phyloP scores from a whole-genome alignment of 1,139 yeast genomes.

The Hanseniaspora uvarum region DNA sequence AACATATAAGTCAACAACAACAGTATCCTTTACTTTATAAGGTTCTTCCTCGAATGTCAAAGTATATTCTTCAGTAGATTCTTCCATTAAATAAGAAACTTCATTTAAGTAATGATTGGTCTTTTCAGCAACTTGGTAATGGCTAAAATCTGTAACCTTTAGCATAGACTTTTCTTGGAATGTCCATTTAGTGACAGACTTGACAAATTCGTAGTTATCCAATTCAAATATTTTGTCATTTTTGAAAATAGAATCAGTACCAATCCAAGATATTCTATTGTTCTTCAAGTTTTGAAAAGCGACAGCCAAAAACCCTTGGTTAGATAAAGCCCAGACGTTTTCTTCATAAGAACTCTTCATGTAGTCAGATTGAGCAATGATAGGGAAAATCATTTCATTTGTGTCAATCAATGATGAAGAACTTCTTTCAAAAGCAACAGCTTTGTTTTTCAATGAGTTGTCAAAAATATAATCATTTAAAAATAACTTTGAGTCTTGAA shows the following conservation, averaged over 20 bases:
- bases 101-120: background rate
- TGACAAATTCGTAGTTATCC: slow-evolving; percentile 33
- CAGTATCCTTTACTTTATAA: slow-evolving; percentile 67
- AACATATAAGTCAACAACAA: slow-evolving; percentile 53
- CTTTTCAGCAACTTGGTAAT: slow-evolving; percentile 37
- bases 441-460: slow-evolving; percentile 17
- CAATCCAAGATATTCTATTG: slow-evolving; percentile 75
- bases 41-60: slow-evolving; percentile 36
- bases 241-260: slow-evolving; percentile 47
- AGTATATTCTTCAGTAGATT: background rate
- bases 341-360: slow-evolving; percentile 41
- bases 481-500: slow-evolving; percentile 22
- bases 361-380: slow-evolving; percentile 62
- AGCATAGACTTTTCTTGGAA: slow-evolving; percentile 61
- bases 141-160: slow-evolving; percentile 42
- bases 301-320: slow-evolving; percentile 67
- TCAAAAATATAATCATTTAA: slow-evolving; percentile 24
- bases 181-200: slow-evolving; percentile 60
- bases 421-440: slow-evolving; percentile 35
- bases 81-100: background rate
- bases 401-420: slow-evolving; percentile 50
- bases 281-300: slow-evolving; percentile 73
- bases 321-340: slow-evolving; percentile 66
- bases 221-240: slow-evolving; percentile 27
- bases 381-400: slow-evolving; percentile 53